Evolutionary conservation across 495 filamentous ascomycete genomes (phyloP).

Genomic region (Chaetomium cochliodes): DNA sequence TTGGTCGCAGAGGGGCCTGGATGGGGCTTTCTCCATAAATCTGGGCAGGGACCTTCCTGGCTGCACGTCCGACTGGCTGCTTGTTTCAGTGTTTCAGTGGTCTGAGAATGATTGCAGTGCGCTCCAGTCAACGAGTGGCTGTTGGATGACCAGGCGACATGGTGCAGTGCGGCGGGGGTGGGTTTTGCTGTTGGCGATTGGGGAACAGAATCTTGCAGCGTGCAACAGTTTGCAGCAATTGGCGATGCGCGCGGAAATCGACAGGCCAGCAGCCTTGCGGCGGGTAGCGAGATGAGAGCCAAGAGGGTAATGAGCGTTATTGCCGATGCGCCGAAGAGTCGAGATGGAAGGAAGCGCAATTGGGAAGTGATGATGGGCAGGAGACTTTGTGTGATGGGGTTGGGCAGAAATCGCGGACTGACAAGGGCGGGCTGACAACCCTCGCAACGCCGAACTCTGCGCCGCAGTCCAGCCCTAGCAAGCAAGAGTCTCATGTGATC

Average conservation of each 20-base stretch:
- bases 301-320: not conserved
- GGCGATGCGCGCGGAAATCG: conserved; percentile 7
- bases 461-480: conserved; percentile 10
- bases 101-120: not conserved
- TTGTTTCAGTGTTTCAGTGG: conserved; percentile 8
- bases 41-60: conserved; percentile 1
- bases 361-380: conserved; percentile 2
- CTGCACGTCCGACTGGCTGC: conserved; percentile 23
- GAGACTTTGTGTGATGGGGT: not conserved
- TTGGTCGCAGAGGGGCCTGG: not conserved
- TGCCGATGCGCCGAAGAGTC: not conserved
- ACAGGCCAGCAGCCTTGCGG: not conserved
- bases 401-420: conserved; percentile 5
- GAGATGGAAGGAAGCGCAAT: not conserved
- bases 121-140: conserved; percentile 5
- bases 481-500: not conserved
- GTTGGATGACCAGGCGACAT: not conserved
- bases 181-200: conserved; percentile 3
- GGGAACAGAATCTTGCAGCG: not conserved
- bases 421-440: not conserved
- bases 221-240: conserved; percentile 6
- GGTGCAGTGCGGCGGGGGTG: conserved; percentile 1
- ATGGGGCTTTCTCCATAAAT: conserved; percentile 16
- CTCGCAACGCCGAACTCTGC: not conserved
- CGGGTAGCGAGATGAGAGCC: conserved; percentile 1